Percentiles rank a stretch among this genome's conserved stretches.
phyloP scores from a whole-genome alignment of 148 eudicot species.

The Rheum nobile region DNA sequence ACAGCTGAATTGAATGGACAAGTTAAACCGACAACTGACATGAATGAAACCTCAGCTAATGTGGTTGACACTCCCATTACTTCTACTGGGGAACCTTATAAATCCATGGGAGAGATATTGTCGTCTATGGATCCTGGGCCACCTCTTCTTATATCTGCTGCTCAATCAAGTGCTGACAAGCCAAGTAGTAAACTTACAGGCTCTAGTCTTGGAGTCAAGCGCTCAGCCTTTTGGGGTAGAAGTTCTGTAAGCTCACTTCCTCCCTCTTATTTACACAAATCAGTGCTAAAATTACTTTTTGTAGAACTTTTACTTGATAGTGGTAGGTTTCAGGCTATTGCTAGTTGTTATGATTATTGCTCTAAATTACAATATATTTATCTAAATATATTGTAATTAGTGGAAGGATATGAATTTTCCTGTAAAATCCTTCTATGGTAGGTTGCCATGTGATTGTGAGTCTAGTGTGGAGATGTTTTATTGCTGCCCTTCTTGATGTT shows the following conservation, averaged over 20 bases:
- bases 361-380: background rate
- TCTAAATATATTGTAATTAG: background rate
- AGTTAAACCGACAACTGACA: constrained; percentile 22
- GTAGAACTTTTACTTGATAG: background rate
- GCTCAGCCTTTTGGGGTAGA: constrained; percentile 79
- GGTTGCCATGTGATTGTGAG: background rate
- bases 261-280: background rate
- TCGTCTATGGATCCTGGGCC: constrained; percentile 81
- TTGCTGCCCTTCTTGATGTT: background rate
- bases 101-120: constrained; percentile 74
- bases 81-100: constrained; percentile 35
- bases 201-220: constrained; percentile 43
- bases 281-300: background rate
- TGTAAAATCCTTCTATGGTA: background rate
- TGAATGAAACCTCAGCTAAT: constrained; percentile 24
- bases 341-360: background rate
- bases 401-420: background rate
- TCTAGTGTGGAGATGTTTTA: background rate
- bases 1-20: constrained; percentile 32
- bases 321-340: background rate
- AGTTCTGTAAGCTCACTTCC: constrained; percentile 44
- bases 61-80: constrained; percentile 25
- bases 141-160: constrained; percentile 37
- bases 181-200: constrained; percentile 35
- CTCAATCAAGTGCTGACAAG: constrained; percentile 51